Base-by-base conservation (phyloP, 306 rosid species). In the Lupinus albus region DNA sequence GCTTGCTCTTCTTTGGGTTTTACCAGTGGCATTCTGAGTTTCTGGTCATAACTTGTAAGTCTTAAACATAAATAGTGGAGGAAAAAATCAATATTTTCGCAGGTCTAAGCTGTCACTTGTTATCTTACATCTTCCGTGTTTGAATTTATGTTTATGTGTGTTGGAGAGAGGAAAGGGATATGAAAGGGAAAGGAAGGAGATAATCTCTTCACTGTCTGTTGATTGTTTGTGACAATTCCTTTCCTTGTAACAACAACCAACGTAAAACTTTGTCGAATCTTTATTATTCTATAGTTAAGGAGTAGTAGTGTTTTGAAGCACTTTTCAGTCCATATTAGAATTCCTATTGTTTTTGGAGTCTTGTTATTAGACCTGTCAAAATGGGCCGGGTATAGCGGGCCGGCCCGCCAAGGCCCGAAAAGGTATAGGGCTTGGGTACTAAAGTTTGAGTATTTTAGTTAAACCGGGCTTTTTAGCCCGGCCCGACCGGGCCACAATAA, bases 141-240 rank as follows among this genome's bases (percentile, higher is more conserved):
- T 63, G 54, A 21, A 21, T 42, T 20, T 61, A 42, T 53, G 36
- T 52, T 1, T 52, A 1, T 44, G 2, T 62, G 48, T 42, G 1
- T 42, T 20, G 51, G 17, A 41, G 51, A 16, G 49, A 61, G 8
- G 52, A 11, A 41, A 20, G 12, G 17, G 21, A 4, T 36, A 61
- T 6, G 2, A 3, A 61, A 18, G 38, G 50, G 51, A 46, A 42
- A 42, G 47, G 47, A 46, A 46, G 51, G 51, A n/a, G 18, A 46
- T 7, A 45, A 5, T 14, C 17, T 46, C 16, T 21, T 6, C 12
- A n/a, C 9, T 11, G 20, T 38, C 6, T 15, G 51, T n/a, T 51
- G 63, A 68, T 25, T 63, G 49, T 30, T 63, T 17, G 17, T 64
- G 1, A 0, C 16, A 36, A 42, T 50, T 39, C 41, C 47, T 58